Conservation (phyloP, 1,284 basidiomycete species). For the Naganishia liquefaciens region DNA sequence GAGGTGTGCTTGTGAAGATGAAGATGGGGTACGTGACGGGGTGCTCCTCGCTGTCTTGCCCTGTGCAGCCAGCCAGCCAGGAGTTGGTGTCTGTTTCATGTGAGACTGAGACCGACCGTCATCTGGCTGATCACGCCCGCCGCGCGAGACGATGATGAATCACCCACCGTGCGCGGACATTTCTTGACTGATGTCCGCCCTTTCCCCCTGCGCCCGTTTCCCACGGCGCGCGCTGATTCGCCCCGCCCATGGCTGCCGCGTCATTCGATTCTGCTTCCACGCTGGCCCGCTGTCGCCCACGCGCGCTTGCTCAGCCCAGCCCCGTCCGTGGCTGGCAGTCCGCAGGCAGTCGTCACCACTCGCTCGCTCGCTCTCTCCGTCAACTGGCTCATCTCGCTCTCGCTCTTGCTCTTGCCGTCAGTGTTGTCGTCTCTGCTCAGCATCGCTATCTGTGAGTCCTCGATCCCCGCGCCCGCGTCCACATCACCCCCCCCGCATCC, state of each 20-base stretch:
- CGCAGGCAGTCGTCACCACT: slow-evolving; percentile 22
- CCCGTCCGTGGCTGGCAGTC: neutral
- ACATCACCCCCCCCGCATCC: neutral
- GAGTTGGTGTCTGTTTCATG: too few relatives aligned
- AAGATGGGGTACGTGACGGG: neutral
- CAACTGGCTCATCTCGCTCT: slow-evolving; percentile 11
- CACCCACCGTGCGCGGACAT: slow-evolving; percentile 8
- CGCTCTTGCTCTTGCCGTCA: neutral
- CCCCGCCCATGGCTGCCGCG: slow-evolving; percentile 26
- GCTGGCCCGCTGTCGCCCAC: slow-evolving; percentile 3
- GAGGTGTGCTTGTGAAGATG: neutral
- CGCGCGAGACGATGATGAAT: slow-evolving; percentile 7
- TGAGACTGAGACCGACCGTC: too few relatives aligned
- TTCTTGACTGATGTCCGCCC: slow-evolving; percentile 17
- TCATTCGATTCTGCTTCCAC: slow-evolving; percentile 23
- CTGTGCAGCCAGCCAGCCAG: too few relatives aligned
- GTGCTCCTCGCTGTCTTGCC: neutral
- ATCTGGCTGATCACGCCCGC: too few relatives aligned
- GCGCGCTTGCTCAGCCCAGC: slow-evolving; percentile 28
- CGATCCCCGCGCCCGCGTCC: neutral
- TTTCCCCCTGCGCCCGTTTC: slow-evolving; percentile 23
- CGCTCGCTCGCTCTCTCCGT: slow-evolving; percentile 33
- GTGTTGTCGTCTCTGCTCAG: neutral
- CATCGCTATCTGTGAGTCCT: slow-evolving; percentile 7
- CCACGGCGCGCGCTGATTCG: slow-evolving; percentile 31